Base-by-base conservation (phyloP, 179 eudicot species). In the Drosera spatulata region DNA sequence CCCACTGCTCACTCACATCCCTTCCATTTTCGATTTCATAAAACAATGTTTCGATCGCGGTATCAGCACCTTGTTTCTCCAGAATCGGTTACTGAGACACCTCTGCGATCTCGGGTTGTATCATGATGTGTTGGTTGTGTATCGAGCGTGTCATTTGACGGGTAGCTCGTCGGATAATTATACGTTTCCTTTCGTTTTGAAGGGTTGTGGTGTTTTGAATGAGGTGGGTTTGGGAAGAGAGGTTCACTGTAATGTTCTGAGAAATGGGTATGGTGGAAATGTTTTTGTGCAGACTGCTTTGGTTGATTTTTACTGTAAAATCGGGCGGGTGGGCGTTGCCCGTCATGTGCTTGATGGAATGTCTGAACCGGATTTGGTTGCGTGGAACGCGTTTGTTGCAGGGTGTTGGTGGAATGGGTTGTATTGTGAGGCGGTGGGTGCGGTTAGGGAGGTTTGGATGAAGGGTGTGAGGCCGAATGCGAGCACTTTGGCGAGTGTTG, bases 361-460 rank as follows among this genome's bases (percentile, higher is more conserved):
- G 63, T 5, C 82, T 69, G 63, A 77, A 68, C 77, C 85, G 56
- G 85, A 82, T 69, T 49, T 82, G 59, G 81, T 87, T 42, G 66
- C 85, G 50, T 82, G 88, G 75, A 87, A 76, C 63, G 85, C 95
- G 4, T 70, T 87, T 78, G 77, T 87, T 61, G 78, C 82, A 9
- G 91, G 88, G 39, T 85, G 71, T 72, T 77, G 77, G n/a, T 62
- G 58, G 60, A 82, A 80, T 64, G 86, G 83, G 5, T 56, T 69
- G 22, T 75, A 80, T 72, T 40, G 56, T 12, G 79, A 80, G 58
- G 88, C 69, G 6, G 50, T 84, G 66, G 55, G 51, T 51, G 69
- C 74, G 60, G 74, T 79, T 10, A 10, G 5, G 39, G 55, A 69
- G 61, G 68, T 79, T 44, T 53, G 66, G 71, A 66, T 10, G 43